phyloP scores from a whole-genome alignment of 2,329 filamentous ascomycete species.

The Colletotrichum liriopes region DNA sequence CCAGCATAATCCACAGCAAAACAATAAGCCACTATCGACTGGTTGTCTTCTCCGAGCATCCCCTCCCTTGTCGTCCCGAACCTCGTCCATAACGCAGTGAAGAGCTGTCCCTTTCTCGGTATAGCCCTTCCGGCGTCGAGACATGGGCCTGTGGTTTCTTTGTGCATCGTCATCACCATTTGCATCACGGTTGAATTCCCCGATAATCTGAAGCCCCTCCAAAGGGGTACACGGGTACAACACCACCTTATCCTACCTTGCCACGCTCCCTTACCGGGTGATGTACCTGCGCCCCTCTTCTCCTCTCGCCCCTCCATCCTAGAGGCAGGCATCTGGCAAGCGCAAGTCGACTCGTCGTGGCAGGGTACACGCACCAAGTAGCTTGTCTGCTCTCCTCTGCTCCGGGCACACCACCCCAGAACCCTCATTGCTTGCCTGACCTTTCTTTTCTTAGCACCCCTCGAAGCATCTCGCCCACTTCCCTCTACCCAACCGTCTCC shows the following conservation, averaged over 20 bases:
- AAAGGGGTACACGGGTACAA: slow-evolving; percentile 6
- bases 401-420: slow-evolving; percentile 18
- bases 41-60: background rate
- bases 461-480: background rate
- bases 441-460: slow-evolving; percentile 17
- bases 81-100: slow-evolving; percentile 1
- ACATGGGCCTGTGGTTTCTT: slow-evolving; percentile 20
- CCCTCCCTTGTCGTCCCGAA: background rate
- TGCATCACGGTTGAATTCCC: slow-evolving; percentile 23
- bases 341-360: background rate
- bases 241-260: slow-evolving; percentile 13
- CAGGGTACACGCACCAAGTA: background rate
- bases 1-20: slow-evolving; percentile 1
- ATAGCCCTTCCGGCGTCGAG: slow-evolving; percentile 16
- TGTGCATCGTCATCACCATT: slow-evolving; percentile 16
- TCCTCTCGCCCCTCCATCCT: background rate
- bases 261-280: background rate
- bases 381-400: background rate
- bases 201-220: slow-evolving; percentile 18
- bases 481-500: slow-evolving; percentile 15
- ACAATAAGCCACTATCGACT: background rate
- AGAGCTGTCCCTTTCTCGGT: background rate
- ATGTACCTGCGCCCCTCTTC: background rate
- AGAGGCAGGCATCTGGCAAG: slow-evolving; percentile 4
- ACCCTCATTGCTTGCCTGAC: slow-evolving; percentile 4